Evolutionary conservation across 2,329 filamentous ascomycete species (phyloP), one percentile per base, ranked within the genome.

Genomic region (Niveomyces coronatus): DNA sequence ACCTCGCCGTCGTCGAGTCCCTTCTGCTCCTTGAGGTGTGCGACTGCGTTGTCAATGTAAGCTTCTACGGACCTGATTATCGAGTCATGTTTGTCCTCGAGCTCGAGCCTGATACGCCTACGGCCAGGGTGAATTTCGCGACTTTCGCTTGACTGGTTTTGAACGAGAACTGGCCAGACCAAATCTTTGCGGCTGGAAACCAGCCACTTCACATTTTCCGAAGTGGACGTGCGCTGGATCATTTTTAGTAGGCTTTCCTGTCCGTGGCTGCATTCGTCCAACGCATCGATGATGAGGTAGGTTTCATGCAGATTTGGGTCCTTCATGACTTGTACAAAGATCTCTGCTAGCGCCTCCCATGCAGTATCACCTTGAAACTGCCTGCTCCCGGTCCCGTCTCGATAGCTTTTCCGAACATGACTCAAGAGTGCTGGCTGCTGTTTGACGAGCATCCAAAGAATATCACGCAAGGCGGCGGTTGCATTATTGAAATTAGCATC

Each of bases 171-270:
- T 1, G 35, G 26, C 18, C 54, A 42, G 35, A 64, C 51, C 30
- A 70, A 65, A 0, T 49, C 44, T 0, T 67, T 66, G 4, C 67
- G 65, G 36, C 67, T 70, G 0, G 63, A 63, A 0, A 65, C 42
- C 13, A 70, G 40, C 58, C 62, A 68, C 43, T 64, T 70, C 2
- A 58, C 47, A 9, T 34, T 34, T 15, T 13, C 5, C 13, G 30
- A 32, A 1, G 41, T 37, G 10, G 45, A 52, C 0, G 34, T 44
- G 20, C 51, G 35, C 11, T 46, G 33, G 32, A 68, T 55, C 10
- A 65, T 43, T 0, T 56, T 31, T 10, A 70, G 47, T 4, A 70
- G 58, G 27, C 53, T 31, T 1, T 35, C 17, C 15, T 47, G 40
- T 15, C 48, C 54, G 4, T 24, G 30, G 11, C 33, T 41, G 40